Evolutionary conservation across 164 flowering plant genomes (phyloP).

Genomic region (Magnolia kwangsiensis): DNA sequence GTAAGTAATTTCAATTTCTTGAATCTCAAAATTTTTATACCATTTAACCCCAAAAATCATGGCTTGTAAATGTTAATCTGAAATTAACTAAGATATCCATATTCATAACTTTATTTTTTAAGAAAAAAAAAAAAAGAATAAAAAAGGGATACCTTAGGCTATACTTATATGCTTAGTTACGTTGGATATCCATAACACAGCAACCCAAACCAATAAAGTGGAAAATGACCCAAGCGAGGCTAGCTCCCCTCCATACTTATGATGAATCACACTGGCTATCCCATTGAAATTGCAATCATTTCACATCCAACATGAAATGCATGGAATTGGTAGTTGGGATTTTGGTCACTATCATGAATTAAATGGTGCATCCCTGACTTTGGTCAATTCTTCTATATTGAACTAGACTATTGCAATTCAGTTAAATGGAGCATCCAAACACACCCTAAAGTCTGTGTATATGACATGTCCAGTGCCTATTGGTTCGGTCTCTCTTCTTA

Average conservation of each 20-base stretch:
- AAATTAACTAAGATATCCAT: neutral
- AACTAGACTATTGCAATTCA: neutral
- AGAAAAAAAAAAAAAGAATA: neutral
- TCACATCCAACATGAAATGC: neutral
- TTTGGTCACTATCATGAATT: neutral
- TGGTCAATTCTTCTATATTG: neutral
- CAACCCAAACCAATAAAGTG: neutral
- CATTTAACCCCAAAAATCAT: constrained; percentile 2
- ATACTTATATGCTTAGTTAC: neutral
- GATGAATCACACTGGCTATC: neutral
- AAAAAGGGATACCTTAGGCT: neutral
- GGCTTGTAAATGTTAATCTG: constrained; percentile 1
- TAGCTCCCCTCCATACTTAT: neutral
- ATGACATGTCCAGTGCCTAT: too few relatives aligned
- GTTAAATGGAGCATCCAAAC: neutral
- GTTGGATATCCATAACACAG: neutral
- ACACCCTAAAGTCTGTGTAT: neutral
- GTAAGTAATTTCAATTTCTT: constrained; percentile 40
- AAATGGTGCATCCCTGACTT: neutral
- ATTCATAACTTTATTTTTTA: neutral
- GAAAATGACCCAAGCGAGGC: neutral
- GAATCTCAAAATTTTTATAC: constrained; percentile 1
- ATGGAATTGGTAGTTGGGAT: neutral
- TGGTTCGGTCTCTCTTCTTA: too few relatives aligned
- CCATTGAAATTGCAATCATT: neutral